Conservation (phyloP, 208 protist species). For the Leishmania tarentolae region DNA sequence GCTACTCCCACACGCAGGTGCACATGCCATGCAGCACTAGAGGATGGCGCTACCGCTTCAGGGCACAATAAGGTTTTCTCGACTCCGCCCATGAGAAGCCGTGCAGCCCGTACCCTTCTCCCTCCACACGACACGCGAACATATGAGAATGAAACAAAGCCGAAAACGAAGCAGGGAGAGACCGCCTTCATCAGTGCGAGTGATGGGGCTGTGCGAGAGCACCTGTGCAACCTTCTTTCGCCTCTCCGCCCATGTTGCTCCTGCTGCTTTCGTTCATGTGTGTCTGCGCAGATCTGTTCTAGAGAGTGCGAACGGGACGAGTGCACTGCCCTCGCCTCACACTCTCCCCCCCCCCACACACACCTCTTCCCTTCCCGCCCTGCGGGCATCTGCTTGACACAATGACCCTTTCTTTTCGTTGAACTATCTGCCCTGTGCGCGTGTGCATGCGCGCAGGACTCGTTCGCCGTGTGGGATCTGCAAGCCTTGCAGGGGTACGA, state of each 20-base stretch:
- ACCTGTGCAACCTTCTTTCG: neutral
- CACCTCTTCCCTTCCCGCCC: neutral
- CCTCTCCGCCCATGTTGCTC: neutral
- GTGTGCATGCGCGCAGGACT: neutral
- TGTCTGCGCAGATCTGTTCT: neutral
- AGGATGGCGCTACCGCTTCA: neutral
- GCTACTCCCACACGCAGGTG: neutral
- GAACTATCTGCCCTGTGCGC: neutral
- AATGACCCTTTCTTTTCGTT: neutral
- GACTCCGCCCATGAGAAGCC: neutral
- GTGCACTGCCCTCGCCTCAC: no score
- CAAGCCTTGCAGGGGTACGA: neutral
- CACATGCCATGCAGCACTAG: neutral
- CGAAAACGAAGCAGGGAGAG: no score
- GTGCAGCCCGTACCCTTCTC: neutral
- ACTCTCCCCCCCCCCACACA: neutral
- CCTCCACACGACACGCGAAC: neutral
- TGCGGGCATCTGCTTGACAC: neutral
- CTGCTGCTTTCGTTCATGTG: neutral
- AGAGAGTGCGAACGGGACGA: no score
- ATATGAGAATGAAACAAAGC: neutral
- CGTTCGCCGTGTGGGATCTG: neutral
- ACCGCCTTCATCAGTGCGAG: neutral
- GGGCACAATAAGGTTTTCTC: neutral
- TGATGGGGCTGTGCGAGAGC: neutral